These are phyloP conservation scores for Daedalea quercina DNA, from an alignment of 768 basidiomycete species.

Conservation along the genomic window DNA sequence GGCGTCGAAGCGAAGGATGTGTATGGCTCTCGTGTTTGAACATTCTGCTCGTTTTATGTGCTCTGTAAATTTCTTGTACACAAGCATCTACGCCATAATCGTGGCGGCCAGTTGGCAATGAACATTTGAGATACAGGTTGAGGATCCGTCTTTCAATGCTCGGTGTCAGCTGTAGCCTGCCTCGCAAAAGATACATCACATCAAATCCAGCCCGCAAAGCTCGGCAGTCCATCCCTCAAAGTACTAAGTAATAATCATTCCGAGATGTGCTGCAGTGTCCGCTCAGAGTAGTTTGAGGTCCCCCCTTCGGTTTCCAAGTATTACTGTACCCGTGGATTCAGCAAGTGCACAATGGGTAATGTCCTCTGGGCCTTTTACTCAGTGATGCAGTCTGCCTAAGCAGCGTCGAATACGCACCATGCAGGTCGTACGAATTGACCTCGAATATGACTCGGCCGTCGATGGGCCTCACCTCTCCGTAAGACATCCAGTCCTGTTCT, in stretches of 20 bases:
- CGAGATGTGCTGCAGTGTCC: no score
- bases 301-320: slow-evolving; percentile 22
- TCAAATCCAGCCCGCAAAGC: no score
- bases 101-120: no score
- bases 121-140: no score
- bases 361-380: slow-evolving; percentile 18
- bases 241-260: no score
- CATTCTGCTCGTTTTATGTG: no score
- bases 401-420: slow-evolving; percentile 14
- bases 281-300: slow-evolving; percentile 4
- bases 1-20: slow-evolving; percentile 16
- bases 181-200: no score
- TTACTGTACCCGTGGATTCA: slow-evolving; percentile 22
- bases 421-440: slow-evolving; percentile 25
- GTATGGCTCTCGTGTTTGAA: slow-evolving; percentile 12
- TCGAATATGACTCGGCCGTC: slow-evolving; percentile 19
- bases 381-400: not conserved
- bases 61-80: no score
- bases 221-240: no score
- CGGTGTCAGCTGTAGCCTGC: no score
- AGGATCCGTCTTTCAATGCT: no score
- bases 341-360: slow-evolving; percentile 26
- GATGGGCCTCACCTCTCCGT: slow-evolving; percentile 7
- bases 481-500: not conserved
- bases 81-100: no score